phyloP scores from a whole-genome alignment of 192 early-diverging fungal genomes.

The Coemansia furcata region DNA sequence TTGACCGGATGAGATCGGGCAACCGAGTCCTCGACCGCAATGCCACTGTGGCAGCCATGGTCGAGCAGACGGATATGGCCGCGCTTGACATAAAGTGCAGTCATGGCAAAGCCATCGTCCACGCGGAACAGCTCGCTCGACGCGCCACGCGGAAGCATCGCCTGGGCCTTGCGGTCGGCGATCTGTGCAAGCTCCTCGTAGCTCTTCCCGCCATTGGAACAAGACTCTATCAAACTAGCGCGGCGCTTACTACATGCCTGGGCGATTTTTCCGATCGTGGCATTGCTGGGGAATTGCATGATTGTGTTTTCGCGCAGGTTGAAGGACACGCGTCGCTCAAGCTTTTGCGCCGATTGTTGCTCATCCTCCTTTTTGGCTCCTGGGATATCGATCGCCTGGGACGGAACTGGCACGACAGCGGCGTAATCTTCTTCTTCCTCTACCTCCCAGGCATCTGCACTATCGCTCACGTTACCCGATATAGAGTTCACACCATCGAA shows the following conservation, averaged over 20 bases:
- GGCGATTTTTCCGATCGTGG: constrained; percentile 41
- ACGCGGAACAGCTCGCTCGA: constrained; percentile 34
- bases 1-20: constrained; percentile 12
- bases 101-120: constrained; percentile 39
- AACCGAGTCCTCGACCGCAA: neutral
- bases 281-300: constrained; percentile 47
- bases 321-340: constrained; percentile 48
- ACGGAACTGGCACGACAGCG: neutral
- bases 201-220: constrained; percentile 3
- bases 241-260: constrained; percentile 28
- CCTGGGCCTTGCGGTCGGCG: constrained; percentile 32
- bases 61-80: constrained; percentile 45
- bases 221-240: constrained; percentile 8
- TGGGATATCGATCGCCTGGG: constrained; percentile 23
- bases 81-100: constrained; percentile 47
- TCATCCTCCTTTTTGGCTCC: neutral
- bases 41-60: neutral
- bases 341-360: constrained; percentile 1
- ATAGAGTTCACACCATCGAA: neutral
- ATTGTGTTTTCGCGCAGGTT: constrained; percentile 45
- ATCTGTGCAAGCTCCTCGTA: constrained; percentile 20
- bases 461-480: neutral
- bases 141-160: constrained; percentile 47
- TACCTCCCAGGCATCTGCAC: neutral
- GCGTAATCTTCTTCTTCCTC: neutral